phyloP scores from a whole-genome alignment of 73 alveolate species.

The Tetrahymena elliotti region DNA sequence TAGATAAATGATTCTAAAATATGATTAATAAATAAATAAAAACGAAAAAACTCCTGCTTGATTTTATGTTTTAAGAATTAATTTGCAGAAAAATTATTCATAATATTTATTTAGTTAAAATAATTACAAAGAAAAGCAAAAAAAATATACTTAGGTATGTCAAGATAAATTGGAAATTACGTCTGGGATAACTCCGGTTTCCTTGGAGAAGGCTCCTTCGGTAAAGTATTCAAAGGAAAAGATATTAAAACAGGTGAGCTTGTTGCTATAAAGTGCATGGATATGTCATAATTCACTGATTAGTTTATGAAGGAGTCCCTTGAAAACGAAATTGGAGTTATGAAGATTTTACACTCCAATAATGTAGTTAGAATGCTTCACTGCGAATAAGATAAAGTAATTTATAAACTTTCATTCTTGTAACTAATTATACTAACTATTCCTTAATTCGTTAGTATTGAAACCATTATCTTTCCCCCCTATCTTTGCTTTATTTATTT shows the following conservation, averaged over 20 bases:
- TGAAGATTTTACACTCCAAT: slow-evolving; percentile 10
- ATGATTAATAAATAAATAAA: neutral
- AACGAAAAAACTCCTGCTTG: neutral
- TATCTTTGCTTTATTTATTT: neutral
- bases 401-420: neutral
- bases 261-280: slow-evolving; percentile 40
- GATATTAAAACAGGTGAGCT: slow-evolving; percentile 27
- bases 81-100: neutral
- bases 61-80: neutral
- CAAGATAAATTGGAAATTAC: slow-evolving; percentile 2
- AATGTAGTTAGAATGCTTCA: slow-evolving; percentile 33
- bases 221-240: slow-evolving; percentile 30
- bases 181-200: slow-evolving; percentile 28
- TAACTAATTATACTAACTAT: too few species aligned
- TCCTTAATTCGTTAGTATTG: too few species aligned
- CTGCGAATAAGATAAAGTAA: neutral
- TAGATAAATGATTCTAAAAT: neutral
- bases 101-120: neutral
- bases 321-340: slow-evolving; percentile 27
- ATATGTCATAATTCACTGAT: slow-evolving; percentile 27
- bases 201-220: slow-evolving; percentile 38
- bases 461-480: neutral
- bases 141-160: neutral
- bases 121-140: neutral
- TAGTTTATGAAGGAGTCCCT: slow-evolving; percentile 36